Base-by-base conservation (phyloP, 805 yeast species). In the Scheffersomyces stipitis region DNA sequence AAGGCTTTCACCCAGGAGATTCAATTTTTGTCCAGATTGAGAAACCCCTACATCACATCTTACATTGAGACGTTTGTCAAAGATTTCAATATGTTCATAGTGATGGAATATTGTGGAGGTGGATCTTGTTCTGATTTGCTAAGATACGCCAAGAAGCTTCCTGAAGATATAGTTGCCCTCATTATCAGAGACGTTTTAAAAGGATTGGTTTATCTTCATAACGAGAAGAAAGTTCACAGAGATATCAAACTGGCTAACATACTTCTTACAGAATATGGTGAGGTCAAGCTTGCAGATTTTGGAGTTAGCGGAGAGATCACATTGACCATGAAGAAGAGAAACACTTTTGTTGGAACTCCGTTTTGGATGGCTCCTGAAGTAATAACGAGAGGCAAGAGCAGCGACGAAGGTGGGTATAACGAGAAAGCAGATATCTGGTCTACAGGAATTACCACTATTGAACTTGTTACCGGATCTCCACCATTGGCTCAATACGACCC, bases 331-430 rank as follows among this genome's bases (percentile, higher is more conserved):
- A 60, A 67, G 15, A 71, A 71, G 42, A 75, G 82, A 45, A 78
- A 76, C 37, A 86, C 96, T 0, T 83, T 90, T 70, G 96, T 89
- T 35, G 98, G 98, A 1, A 89, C 97, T 0, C 96, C 97, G 10
- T 87, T 79, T 60, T 90, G 97, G 97, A 90, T 91, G 98, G 99
- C 99, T 0, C 99, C 99, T 0, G 99, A 93, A 58, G 85, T 91
- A n/a, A 84, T 93, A 30, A 58, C 69, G 4, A 57, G 74, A 35
- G 34, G 30, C 1, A 33, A 36, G 12, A 33, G 33, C 5, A 20
- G 24, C 24, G 7, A 7, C 24, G 24, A 20, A 20, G 58, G 63
- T 7, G 95, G 93, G 1, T 89, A 93, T 58, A 75, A 86, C 53
- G 85, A 82, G 44, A 86, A 84, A 52, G 96, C 89, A 1, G 99